Evolutionary conservation across 1,139 yeast genomes (phyloP).

Genomic region (Taiozyma sp.): DNA sequence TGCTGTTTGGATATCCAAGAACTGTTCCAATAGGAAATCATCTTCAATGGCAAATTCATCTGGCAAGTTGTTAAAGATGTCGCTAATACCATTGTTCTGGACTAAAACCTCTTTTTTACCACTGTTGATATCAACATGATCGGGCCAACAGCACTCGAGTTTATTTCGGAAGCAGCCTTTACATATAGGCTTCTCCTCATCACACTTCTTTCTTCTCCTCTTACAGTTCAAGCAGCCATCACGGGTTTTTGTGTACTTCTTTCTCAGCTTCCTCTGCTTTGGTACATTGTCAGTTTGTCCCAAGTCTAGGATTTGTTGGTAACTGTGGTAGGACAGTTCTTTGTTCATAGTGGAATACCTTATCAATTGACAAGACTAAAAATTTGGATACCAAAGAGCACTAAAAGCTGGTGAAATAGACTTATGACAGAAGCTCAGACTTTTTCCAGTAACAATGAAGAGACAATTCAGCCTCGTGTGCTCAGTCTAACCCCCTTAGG

Average conservation of each 20-base stretch:
- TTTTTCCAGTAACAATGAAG: too few species aligned
- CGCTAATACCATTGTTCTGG: neutral
- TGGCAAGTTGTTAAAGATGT: neutral
- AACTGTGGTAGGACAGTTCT: constrained; percentile 13
- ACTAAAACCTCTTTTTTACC: neutral
- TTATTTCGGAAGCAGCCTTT: constrained; percentile 13
- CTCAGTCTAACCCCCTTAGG: too few species aligned
- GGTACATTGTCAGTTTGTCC: constrained; percentile 3
- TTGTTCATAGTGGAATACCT: neutral
- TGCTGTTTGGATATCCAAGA: constrained; percentile 15
- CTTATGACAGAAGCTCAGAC: too few species aligned
- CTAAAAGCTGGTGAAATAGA: neutral
- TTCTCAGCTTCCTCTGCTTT: constrained; percentile 12
- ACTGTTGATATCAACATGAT: constrained; percentile 5
- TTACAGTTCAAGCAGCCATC: constrained; percentile 44
- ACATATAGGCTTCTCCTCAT: constrained; percentile 39
- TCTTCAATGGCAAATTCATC: constrained; percentile 2
- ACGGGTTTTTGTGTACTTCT: constrained; percentile 27
- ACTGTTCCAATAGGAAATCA: constrained; percentile 16
- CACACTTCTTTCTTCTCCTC: constrained; percentile 42
- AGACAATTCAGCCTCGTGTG: too few species aligned
- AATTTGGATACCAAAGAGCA: neutral
- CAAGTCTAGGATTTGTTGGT: constrained; percentile 20
- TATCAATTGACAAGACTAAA: neutral
- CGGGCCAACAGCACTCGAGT: constrained; percentile 18